Base-by-base conservation (phyloP, 2,329 filamentous ascomycete species). In the Graphilbum ipis-grandicollis region DNA sequence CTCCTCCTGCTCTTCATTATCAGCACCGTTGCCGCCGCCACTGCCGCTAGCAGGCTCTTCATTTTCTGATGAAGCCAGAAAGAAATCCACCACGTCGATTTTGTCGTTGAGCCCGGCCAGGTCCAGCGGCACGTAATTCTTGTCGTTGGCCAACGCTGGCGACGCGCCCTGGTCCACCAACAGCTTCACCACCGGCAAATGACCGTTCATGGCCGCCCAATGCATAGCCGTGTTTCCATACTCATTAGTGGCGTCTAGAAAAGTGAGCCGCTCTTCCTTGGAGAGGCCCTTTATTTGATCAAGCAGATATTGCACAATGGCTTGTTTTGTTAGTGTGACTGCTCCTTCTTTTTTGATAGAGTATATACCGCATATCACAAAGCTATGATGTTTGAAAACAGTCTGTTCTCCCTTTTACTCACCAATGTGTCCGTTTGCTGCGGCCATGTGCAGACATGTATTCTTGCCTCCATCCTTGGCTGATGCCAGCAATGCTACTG, bases 351-450 rank as follows among this genome's bases (percentile, higher is more conserved):
- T n/a, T n/a, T n/a, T n/a, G n/a, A n/a, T n/a, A n/a, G n/a, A n/a
- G n/a, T n/a, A n/a, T n/a, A n/a, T n/a, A n/a, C n/a, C n/a, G n/a
- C n/a, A n/a, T n/a, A n/a, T n/a, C n/a, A n/a, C n/a, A n/a, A n/a
- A n/a, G n/a, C n/a, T n/a, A n/a, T n/a, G n/a, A n/a, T n/a, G n/a
- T n/a, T n/a, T n/a, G n/a, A n/a, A n/a, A n/a, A n/a, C n/a, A n/a
- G n/a, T n/a, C n/a, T n/a, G n/a, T n/a, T n/a, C n/a, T n/a, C n/a
- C n/a, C n/a, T n/a, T n/a, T n/a, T n/a, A n/a, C n/a, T n/a, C n/a
- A n/a, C n/a, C n/a, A n/a, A n/a, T n/a, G n/a, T 93, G 79, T 2
- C 88, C 88, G 53, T 98, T 98, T 19, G 83, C 90, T 19, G 83
- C 76, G 8, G 86, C 84, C 72, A 92, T 94, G 58, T 98, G 90